Base-by-base conservation (phyloP, 352 stramenopile genomes). In the Bremia lactucae region DNA sequence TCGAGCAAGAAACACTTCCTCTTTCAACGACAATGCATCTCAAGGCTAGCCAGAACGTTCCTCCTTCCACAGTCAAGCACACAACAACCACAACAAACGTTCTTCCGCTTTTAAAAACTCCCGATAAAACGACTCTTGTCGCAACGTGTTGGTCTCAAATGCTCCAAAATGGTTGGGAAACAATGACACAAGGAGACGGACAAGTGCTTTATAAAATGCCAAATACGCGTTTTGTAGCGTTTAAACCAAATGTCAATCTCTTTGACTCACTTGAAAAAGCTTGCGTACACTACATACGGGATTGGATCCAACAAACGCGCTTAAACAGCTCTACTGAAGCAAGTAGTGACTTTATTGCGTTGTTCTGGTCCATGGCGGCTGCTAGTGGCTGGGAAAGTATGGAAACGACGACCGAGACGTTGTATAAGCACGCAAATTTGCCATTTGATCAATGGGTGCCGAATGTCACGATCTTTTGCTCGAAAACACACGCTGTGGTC, bases 381-480 rank as follows among this genome's bases (percentile, higher is more conserved):
- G 49, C 31, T 4, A 54, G 42, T 31, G 80, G 77, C 1, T 92
- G 80, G 80, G 53, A 72, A 31, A 64, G 62, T 35, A 71, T 88
- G 48, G 50, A 39, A 0, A 71, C 52, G 15, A 52, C 46, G 1
- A 59, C 70, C 10, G 71, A 85, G 39, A 74, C 64, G 7, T 60
- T 69, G 55, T 88, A 76, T 52, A 66, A 71, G 43, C 78, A 82
- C 52, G 65, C 67, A 14, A 61, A 78, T 51, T 79, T 69, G 31
- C 42, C 62, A 1, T 92, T 89, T 39, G 60, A 74, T 31, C 61
- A 75, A 41, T 90, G 68, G 42, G 48, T 77, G 8, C 77, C 78
- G 6, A 85, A 88, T 42, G 64, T 76, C 11, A 92, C 70, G 9
- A 74, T 92, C 37, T 87, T 90, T 40, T 47, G 63, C 24, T 73